Base-by-base conservation (phyloP, 257 asterid genomes). In the Jacaranda copaia region DNA sequence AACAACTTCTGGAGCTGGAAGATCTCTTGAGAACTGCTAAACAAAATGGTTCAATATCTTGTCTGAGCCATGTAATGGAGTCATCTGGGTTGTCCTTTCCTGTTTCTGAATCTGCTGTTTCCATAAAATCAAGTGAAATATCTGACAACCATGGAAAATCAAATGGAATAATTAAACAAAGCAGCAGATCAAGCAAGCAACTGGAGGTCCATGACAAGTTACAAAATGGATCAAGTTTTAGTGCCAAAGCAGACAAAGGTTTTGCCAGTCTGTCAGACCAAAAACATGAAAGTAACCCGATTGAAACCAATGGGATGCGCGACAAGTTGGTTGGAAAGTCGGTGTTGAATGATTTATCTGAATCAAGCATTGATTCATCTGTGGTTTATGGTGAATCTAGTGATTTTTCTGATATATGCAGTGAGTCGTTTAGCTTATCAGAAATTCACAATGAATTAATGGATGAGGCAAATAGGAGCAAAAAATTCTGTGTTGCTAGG, bases 1-100 rank as follows among this genome's bases (percentile, higher is more conserved):
- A 89, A 85, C 97, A 88, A 70, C 87, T 94, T 45, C 79, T 94
- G 86, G 97, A 94, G 93, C 86, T 94, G 81, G 97, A 89, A 77
- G 93, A 94, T 74, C 96, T 95, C 77, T 73, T 95, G 80, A 85
- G 74, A 57, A 43, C 57, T 71, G 92, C 91, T 63, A 94, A 82
- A 72, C 82, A 82, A 82, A 84, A 84, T 87, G 80, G 48, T 75
- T 62, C 88, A 75, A 49, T 55, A 77, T 75, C 80, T 40, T 69
- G 67, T 42, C 77, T 81, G 80, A 76, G 77, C 70, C 69, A 57
- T 79, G 68, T 48, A 70, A 59, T 40, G 61, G 89, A 81, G 85
- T 81, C 90, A 75, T 72, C 96, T 70, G 82, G 61, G 62, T 78
- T 83, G 36, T 77, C 87, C 69, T 63, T 52, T 14, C 58, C 81